Base-by-base conservation (phyloP, 371 early-diverging fungal species). In the Lichtheimia ramosa region DNA sequence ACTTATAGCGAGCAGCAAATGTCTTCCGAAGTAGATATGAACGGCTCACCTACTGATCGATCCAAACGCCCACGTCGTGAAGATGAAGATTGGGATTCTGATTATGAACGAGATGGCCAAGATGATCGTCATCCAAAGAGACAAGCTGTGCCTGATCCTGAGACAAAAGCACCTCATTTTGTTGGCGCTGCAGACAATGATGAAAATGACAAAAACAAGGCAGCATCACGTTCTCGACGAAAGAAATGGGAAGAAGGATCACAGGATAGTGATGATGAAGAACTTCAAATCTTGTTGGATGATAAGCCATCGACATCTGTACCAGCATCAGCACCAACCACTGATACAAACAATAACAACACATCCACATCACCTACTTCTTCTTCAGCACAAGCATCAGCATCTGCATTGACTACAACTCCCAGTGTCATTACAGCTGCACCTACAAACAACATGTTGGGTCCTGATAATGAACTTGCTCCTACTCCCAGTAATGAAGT, bases 91-190 rank as follows among this genome's bases (percentile, higher is more conserved):
- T 65, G 59, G 48, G 69, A 71, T 54, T 65, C 72, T 20, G 77
- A 73, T 50, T 62, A 72, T 43, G 79, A 79, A 49, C 49, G 61
- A 21, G 62, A 64, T 27, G 60, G 60, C 14, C 73, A 71, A 15
- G 77, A 75, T 13, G 74, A 79, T 51, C 74, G 80, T 48, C 77
- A 76, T 53, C 72, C 71, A 12, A 79, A 79, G 42, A 58, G 80
- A 27, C 68, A 76, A 51, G 80, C 80, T 10, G 77, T 79, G 1
- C 70, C 75, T 41, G 80, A 79, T 60, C 80, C 80, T 12, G 73
- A 74, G 41, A 79, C 80, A 3, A 76, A 79, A 54, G 74, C 80
- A 43, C 80, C 80, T 59, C 74, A 75, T 28, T 78, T 78, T 59
- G 66, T 73, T 3, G 76, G 74, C 18, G 51, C 60, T 24, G 34